Conservation (phyloP, 192 early-diverging fungal genomes). For the Entomortierella chlamydospora region DNA sequence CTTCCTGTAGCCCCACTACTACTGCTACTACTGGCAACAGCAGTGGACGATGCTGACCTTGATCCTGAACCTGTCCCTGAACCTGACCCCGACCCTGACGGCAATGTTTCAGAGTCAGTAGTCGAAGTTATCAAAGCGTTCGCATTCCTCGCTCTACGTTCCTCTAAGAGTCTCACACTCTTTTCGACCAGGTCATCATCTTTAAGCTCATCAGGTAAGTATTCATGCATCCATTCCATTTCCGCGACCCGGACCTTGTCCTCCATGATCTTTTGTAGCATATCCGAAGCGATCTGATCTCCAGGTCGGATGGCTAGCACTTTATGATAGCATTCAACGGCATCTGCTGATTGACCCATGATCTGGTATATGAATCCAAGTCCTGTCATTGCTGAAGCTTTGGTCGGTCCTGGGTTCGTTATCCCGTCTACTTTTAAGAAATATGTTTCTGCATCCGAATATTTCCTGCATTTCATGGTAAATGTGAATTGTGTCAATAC, state of each 20-base stretch:
- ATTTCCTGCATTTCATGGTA: constrained; percentile 11
- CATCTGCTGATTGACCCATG: constrained; percentile 59
- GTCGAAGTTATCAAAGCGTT: no score
- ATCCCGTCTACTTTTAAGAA: constrained; percentile 32
- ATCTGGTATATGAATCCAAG: constrained; percentile 72
- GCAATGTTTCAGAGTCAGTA: no score
- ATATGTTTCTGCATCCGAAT: constrained; percentile 30
- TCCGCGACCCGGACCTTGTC: constrained; percentile 28
- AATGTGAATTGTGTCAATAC: background rate
- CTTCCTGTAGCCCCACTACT: background rate
- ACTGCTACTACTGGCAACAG: background rate
- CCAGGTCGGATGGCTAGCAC: constrained; percentile 49
- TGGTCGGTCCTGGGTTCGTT: constrained; percentile 19
- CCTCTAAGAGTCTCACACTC: background rate
- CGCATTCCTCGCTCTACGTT: background rate
- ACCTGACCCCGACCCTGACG: no score
- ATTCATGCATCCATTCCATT: constrained; percentile 39
- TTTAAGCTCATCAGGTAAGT: constrained; percentile 13
- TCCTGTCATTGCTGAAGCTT: constrained; percentile 58
- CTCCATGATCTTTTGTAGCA: constrained; percentile 55
- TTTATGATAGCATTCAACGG: constrained; percentile 68
- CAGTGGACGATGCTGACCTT: background rate
- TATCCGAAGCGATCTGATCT: constrained; percentile 54
- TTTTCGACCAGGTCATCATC: constrained; percentile 23
- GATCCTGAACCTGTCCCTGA: background rate